Percentiles rank a stretch among this genome's conserved stretches.
Evolutionary conservation across 305 asterid genomes (phyloP).

Genomic region (Fraxinus baroniana): DNA sequence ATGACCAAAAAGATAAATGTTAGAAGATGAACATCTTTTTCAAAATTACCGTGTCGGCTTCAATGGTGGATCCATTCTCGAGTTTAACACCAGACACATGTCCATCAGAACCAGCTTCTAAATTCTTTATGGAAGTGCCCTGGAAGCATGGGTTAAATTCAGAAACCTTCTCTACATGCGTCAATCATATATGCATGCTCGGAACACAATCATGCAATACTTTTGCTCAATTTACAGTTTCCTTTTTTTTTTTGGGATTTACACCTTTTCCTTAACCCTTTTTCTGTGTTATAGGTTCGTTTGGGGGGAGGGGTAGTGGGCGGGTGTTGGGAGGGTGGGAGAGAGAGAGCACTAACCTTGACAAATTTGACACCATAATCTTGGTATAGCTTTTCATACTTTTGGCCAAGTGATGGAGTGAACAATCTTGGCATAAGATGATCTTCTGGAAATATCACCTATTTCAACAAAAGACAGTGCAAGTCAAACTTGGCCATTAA

Average conservation of each 20-base stretch:
- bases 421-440: slow-evolving; percentile 82
- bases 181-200: background rate
- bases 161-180: slow-evolving; percentile 11
- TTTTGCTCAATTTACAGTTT: background rate
- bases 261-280: background rate
- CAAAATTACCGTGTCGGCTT: slow-evolving; percentile 65
- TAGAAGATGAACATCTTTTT: background rate
- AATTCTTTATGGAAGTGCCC: slow-evolving; percentile 74
- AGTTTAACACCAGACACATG: slow-evolving; percentile 71
- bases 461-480: slow-evolving; percentile 11
- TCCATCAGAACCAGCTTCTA: slow-evolving; percentile 83
- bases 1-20: background rate
- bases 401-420: slow-evolving; percentile 83
- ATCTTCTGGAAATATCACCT: slow-evolving; percentile 86
- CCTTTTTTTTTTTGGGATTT: background rate
- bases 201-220: background rate
- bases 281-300: background rate
- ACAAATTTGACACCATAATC: slow-evolving; percentile 76
- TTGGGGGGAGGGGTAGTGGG: background rate
- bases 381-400: slow-evolving; percentile 75
- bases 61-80: slow-evolving; percentile 62
- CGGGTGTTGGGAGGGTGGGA: background rate
- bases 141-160: slow-evolving; percentile 34
- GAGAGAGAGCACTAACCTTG: slow-evolving; percentile 55
- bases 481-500: slow-evolving; percentile 16